These are phyloP conservation scores for Elaeis guineensis DNA, from an alignment of 176 grass and related monocot genomes.

Conservation along the genomic window DNA sequence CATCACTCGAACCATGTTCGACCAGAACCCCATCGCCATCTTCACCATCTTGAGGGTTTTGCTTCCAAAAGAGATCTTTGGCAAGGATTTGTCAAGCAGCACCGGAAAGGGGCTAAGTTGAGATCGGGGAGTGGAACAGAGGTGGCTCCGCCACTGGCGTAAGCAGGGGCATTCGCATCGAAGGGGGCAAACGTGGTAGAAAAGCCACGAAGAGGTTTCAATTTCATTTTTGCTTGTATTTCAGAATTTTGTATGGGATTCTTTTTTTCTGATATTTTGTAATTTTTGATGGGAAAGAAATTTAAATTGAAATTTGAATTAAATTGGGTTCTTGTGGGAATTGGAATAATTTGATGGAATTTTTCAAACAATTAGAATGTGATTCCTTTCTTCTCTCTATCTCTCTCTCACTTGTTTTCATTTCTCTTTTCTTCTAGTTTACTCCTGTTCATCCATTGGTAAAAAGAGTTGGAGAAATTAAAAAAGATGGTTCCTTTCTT, in stretches of 20 bases:
- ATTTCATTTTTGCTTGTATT: conserved; percentile 21
- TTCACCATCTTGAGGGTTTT: conserved; percentile 85
- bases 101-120: background rate
- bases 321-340: background rate
- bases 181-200: background rate
- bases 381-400: background rate
- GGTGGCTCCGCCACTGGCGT: no score
- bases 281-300: background rate
- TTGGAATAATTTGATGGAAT: conserved; percentile 8
- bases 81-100: background rate
- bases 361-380: conserved; percentile 1
- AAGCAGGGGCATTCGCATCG: no score
- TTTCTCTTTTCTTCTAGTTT: background rate
- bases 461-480: no score
- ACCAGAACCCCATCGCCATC: conserved; percentile 77
- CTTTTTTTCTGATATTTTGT: conserved; percentile 23
- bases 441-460: background rate
- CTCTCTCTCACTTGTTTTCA: background rate
- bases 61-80: conserved; percentile 80
- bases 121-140: background rate
- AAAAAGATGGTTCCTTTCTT: no score
- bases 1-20: conserved; percentile 95
- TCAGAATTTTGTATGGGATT: conserved; percentile 23
- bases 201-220: conserved; percentile 36
- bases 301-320: background rate